Conservation (phyloP, 805 yeast genomes). For the Kazachstania kunashirensis region DNA sequence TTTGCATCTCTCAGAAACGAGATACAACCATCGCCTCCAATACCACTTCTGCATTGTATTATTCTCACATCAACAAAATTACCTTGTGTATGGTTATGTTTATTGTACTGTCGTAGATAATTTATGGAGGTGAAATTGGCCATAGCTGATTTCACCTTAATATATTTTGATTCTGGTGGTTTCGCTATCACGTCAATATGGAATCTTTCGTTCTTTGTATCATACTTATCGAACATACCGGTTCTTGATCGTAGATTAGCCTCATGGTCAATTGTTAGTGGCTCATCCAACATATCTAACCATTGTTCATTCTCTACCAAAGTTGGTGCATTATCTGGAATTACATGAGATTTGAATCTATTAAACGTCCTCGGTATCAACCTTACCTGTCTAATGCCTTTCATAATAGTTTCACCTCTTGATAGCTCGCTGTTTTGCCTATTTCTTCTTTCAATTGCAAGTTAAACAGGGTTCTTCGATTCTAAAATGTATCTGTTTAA, state of each 20-base stretch:
- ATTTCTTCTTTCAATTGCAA: too few species aligned
- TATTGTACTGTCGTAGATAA: conserved; percentile 29
- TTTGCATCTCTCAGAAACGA: conserved; percentile 85
- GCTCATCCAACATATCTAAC: conserved; percentile 24
- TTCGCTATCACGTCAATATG: conserved; percentile 11
- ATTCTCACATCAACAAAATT: conserved; percentile 55
- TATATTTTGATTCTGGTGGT: conserved; percentile 18
- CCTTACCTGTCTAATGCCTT: background rate
- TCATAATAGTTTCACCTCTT: background rate
- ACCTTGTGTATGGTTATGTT: conserved; percentile 35
- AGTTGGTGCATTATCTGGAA: conserved; percentile 35
- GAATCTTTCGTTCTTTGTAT: conserved; percentile 3
- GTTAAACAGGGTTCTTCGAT: too few species aligned
- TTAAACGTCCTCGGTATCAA: background rate
- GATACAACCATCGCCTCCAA: conserved; percentile 81
- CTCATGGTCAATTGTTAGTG: background rate
- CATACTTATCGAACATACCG: conserved; percentile 1
- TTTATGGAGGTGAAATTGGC: conserved; percentile 22
- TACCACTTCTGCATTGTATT: conserved; percentile 61
- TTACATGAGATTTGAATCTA: conserved; percentile 2
- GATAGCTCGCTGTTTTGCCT: background rate
- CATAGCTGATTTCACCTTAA: conserved; percentile 18
- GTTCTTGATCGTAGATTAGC: background rate
- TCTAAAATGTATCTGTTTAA: too few species aligned
- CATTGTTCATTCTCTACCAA: conserved; percentile 36